Base-by-base conservation (phyloP, 2,329 filamentous ascomycete genomes). In the Ceratocystis lukuohia region DNA sequence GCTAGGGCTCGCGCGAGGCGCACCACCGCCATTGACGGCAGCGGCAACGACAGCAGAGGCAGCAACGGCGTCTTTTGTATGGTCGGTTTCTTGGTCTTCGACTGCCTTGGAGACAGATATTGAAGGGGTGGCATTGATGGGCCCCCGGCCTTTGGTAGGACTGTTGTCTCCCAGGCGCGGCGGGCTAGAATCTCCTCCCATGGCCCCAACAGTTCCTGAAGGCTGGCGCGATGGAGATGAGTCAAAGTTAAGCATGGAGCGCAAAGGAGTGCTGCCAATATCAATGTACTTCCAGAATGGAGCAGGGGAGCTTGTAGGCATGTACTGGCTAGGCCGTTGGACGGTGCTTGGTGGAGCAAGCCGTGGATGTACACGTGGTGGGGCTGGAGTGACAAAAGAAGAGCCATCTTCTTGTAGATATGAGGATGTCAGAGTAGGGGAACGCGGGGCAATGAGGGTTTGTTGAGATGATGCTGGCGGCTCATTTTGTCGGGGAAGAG, bases 221-320 rank as follows among this genome's bases (percentile, higher is more conserved):
- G 74, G 72, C 17, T 74, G 72, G 72, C 85, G 86, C 6, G 80
- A 80, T 1, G 85, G 85, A 71, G 84, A 87, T 50, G 81, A 73
- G 68, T 87, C 84, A 66, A 82, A 84, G 3, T 77, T 74, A 0
- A 74, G 71, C 3, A 75, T 71, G 15, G 78, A 76, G 70, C 79
- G 79, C 65, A 88, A 77, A 1, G 89, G 89, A 1, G 88, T 92
- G 74, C 85, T 89, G 30, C 84, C 83, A 68, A 90, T 82, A 70
- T 91, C 88, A 50, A 88, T 86, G 74, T 89, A 94, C 74, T 89
- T 91, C 90, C 90, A 95, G 75, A 95, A 94, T 0, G 89, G 89
- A 0, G 90, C 90, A 0, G 90, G 90, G 41, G 88, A 91, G 71
- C 87, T 91, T 59, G 90, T 91, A 44, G 89, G 88, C 83, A 93